phyloP scores from a whole-genome alignment of 2,329 filamentous ascomycete genomes.

The Coniochaeta sp. region DNA sequence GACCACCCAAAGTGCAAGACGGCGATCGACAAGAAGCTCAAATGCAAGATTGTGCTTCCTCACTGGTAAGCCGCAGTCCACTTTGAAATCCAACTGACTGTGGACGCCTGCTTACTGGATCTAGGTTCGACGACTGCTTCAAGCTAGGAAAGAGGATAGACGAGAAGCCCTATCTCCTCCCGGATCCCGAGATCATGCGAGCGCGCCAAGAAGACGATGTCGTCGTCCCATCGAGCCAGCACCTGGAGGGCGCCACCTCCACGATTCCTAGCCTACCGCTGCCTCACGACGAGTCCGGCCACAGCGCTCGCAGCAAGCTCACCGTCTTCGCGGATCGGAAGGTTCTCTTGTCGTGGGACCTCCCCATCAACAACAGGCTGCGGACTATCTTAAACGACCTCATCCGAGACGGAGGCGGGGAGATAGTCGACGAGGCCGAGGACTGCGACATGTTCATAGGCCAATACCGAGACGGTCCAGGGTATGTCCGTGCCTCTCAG shows the following conservation, averaged over 20 bases:
- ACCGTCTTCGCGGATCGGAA: conserved; percentile 71
- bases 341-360: conserved; percentile 70
- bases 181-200: conserved; percentile 76
- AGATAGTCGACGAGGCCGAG: conserved; percentile 55
- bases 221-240: conserved; percentile 47
- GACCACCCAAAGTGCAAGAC: conserved; percentile 65
- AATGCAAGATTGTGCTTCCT: conserved; percentile 79
- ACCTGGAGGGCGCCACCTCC: conserved; percentile 61
- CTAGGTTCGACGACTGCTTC: conserved; percentile 92
- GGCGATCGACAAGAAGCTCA: conserved; percentile 57
- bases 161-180: conserved; percentile 78
- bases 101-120: neutral
- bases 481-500: conserved; percentile 72
- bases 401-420: conserved; percentile 64
- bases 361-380: conserved; percentile 63
- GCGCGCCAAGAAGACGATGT: conserved; percentile 48
- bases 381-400: conserved; percentile 61
- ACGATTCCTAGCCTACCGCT: conserved; percentile 35
- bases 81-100: neutral
- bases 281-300: conserved; percentile 20
- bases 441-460: conserved; percentile 80
- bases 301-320: conserved; percentile 39
- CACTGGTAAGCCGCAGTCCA: conserved; percentile 57
- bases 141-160: conserved; percentile 87
- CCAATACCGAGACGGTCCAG: conserved; percentile 72